Conservation (phyloP, 768 basidiomycete species). For the Mycena galopus region DNA sequence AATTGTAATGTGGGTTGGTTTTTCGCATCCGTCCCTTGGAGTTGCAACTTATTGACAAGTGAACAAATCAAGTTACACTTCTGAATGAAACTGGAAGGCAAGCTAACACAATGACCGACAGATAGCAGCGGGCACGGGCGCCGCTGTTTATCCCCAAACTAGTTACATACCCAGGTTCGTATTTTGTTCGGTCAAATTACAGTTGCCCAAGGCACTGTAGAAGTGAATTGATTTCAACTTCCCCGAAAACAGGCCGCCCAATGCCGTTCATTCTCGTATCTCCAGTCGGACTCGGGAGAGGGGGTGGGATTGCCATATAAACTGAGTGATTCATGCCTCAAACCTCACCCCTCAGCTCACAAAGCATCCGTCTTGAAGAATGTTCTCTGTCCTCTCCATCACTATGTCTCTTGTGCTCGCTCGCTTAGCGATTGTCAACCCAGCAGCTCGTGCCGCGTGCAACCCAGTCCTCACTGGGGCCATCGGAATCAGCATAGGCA, state of each 20-base stretch:
- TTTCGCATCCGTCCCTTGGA: too few species aligned
- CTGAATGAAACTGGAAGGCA: too few species aligned
- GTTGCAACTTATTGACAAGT: too few species aligned
- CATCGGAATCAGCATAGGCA: conserved; percentile 24
- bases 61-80: too few species aligned
- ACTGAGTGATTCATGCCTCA: too few species aligned
- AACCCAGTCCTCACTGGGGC: conserved; percentile 23
- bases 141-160: conserved; percentile 7
- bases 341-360: background rate
- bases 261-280: conserved; percentile 16
- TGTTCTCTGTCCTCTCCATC: conserved; percentile 16
- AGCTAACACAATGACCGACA: too few species aligned
- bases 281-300: background rate
- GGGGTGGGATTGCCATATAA: conserved; percentile 5
- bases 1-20: background rate
- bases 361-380: background rate
- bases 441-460: conserved; percentile 26
- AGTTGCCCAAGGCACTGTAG: background rate
- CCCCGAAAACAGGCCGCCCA: background rate
- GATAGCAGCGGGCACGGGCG: background rate
- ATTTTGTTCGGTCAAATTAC: background rate
- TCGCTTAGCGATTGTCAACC: conserved; percentile 2
- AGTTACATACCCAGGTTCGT: background rate
- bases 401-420: conserved; percentile 16
- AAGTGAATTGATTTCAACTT: background rate